phyloP scores from a whole-genome alignment of 1,139 yeast genomes.

The Taiozyma sp. region DNA sequence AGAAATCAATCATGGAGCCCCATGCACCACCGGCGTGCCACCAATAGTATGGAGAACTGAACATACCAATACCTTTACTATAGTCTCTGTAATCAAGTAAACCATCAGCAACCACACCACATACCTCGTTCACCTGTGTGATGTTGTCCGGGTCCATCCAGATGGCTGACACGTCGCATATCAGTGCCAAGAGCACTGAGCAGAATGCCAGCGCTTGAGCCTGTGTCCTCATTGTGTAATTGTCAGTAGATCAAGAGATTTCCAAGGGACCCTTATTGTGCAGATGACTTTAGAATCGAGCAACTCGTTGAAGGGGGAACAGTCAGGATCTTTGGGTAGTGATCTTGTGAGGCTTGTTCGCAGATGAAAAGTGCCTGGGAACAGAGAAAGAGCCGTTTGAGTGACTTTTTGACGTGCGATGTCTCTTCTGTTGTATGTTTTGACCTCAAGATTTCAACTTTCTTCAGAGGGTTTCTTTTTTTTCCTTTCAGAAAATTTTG shows the following conservation, averaged over 20 bases:
- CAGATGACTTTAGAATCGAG: neutral
- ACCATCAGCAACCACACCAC: conserved; percentile 57
- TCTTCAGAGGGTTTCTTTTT: neutral
- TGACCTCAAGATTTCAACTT: neutral
- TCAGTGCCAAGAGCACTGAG: neutral
- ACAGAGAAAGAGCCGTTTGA: neutral
- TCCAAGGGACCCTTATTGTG: neutral
- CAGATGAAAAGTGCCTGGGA: neutral
- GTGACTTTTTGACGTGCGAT: neutral
- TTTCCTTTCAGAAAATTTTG: neutral
- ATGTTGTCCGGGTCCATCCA: conserved; percentile 33
- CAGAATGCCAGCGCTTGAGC: neutral
- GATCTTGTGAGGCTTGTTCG: neutral
- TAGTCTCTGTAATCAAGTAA: conserved; percentile 64
- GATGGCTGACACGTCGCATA: conserved; percentile 10
- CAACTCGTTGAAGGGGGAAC: neutral
- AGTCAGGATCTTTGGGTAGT: neutral
- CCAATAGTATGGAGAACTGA: conserved; percentile 88
- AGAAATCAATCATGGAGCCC: conserved; percentile 80
- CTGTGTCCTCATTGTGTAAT: neutral
- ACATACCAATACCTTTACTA: conserved; percentile 85
- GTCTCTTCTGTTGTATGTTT: neutral
- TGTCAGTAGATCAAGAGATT: neutral
- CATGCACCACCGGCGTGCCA: conserved; percentile 99
- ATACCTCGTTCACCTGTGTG: conserved; percentile 43